Base-by-base conservation (phyloP, 73 alveolate genomes). In the Tetrahymena elliotti region DNA sequence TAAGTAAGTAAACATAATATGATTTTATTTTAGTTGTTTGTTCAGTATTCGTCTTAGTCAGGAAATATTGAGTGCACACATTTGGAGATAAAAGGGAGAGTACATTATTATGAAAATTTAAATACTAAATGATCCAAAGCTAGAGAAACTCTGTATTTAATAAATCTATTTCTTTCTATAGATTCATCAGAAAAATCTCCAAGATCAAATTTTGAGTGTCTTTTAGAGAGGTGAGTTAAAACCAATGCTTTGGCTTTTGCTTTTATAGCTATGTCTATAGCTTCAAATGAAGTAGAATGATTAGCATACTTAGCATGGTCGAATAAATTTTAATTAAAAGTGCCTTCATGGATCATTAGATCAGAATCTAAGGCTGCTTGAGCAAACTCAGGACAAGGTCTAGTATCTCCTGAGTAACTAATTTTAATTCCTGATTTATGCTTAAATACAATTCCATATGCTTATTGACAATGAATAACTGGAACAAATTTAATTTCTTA, bases 271-370 rank as follows among this genome's bases (percentile, higher is more conserved):
- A 98, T 84, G 33, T 97, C 96, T 27, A 99, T 98, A 34, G 99
- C 99, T 94, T 99, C 97, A 36, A 98, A 96, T 10, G 98, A 96
- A 0, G 99, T 98, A 2, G 99, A 96, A 96, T 99, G 99, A 98
- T 97, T 96, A 93, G 98, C 99, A 53, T 94, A 95, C 31, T 20
- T 94, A 3, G 99, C 99, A 93, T 98, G 99, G 84, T 96, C 96
- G 38, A 84, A 27, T 93, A 98, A 93, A 83, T 95, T 98, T 94
- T 98, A 98, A 82, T 98, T 99, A 94, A 98, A 98, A 6, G 99
- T 99, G 6, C 99, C 99, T 96, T 99, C 99, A 97, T 99, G 99
- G 84, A 99, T 99, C 82, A 99, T 97, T 33, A 99, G 84, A 41
- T 99, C 98, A 0, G 99, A 97, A 84, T 97, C 96, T 96, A 97